Conservation (phyloP, 2,329 filamentous ascomycete species). For the Raffaelea deltoideospora region DNA sequence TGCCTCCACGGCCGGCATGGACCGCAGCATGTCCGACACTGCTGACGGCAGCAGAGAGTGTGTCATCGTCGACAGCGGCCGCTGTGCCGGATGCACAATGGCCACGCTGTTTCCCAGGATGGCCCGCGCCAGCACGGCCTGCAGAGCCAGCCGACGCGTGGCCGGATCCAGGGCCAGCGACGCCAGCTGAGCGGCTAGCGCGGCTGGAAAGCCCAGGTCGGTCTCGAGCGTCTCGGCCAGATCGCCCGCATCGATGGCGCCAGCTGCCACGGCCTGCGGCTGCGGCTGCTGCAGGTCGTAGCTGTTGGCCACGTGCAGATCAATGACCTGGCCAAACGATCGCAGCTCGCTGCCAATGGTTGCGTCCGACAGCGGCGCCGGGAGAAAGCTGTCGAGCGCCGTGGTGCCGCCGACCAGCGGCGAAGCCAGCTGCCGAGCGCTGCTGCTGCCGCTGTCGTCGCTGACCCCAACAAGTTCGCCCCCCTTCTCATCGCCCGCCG, state of each 20-base stretch:
- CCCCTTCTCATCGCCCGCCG: too few species aligned
- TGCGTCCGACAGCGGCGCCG: conserved; percentile 20
- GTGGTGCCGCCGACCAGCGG: not conserved
- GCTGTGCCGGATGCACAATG: too few species aligned
- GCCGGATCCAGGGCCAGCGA: conserved; percentile 8
- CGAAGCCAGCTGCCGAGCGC: too few species aligned
- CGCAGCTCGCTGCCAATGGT: conserved; percentile 18
- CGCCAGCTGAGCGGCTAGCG: not conserved
- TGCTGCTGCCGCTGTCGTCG: too few species aligned
- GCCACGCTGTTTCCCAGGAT: conserved; percentile 21
- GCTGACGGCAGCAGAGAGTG: conserved; percentile 22
- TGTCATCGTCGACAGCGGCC: conserved; percentile 4
- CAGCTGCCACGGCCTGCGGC: conserved; percentile 11
- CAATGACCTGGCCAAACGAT: conserved; percentile 19
- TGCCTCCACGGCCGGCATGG: conserved; percentile 14
- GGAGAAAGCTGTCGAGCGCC: conserved; percentile 19
- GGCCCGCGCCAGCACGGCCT: conserved; percentile 22
- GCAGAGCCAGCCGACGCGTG: conserved; percentile 18
- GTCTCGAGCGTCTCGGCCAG: not conserved
- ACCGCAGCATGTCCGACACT: conserved; percentile 16
- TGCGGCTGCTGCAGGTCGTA: conserved; percentile 19
- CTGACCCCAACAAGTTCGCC: too few species aligned
- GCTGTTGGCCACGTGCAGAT: conserved; percentile 23
- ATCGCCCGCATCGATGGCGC: not conserved
- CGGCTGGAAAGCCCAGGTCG: not conserved